Conservation (phyloP, 1,139 yeast species). For the Arxiozyma heterogenica region DNA sequence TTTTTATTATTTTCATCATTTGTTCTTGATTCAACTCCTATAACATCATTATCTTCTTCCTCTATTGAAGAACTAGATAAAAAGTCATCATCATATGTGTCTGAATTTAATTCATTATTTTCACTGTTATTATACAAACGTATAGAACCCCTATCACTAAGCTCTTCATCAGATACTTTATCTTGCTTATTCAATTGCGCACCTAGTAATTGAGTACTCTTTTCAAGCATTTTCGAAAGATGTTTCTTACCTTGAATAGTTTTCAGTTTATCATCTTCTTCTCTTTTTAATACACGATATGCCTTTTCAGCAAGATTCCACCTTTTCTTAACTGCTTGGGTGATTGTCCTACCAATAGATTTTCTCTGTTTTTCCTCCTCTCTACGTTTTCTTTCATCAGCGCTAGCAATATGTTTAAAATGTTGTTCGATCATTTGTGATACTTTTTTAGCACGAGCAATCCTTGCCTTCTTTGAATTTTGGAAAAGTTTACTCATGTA, state of each 20-base stretch:
- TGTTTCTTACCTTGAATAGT: conserved; percentile 77
- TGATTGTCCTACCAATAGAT: conserved; percentile 67
- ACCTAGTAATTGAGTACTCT: conserved; percentile 80
- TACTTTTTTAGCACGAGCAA: conserved; percentile 60
- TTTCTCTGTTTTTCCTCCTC: conserved; percentile 61
- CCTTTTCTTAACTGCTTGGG: conserved; percentile 76
- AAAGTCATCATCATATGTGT: conserved; percentile 10
- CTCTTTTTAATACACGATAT: conserved; percentile 41
- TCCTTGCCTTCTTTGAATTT: conserved; percentile 57
- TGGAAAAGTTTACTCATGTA: conserved; percentile 63
- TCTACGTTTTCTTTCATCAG: conserved; percentile 69
- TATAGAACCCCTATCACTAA: conserved; percentile 4
- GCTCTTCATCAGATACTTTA: conserved; percentile 21
- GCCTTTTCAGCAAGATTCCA: conserved; percentile 92
- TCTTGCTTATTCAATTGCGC: conserved; percentile 52
- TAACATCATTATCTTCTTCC: conserved; percentile 3
- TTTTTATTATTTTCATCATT: conserved; percentile 19
- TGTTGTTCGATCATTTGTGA: conserved; percentile 80
- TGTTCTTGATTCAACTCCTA: background rate
- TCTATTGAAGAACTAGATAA: conserved; percentile 20
- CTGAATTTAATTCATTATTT: background rate
- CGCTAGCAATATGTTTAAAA: conserved; percentile 78
- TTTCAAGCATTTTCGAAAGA: conserved; percentile 78
- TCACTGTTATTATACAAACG: conserved; percentile 11
- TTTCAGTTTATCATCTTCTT: conserved; percentile 62